Evolutionary conservation across 352 stramenopile species (phyloP), one percentile per base, ranked within the genome.

Genomic region (Blastocystis sp.): DNA sequence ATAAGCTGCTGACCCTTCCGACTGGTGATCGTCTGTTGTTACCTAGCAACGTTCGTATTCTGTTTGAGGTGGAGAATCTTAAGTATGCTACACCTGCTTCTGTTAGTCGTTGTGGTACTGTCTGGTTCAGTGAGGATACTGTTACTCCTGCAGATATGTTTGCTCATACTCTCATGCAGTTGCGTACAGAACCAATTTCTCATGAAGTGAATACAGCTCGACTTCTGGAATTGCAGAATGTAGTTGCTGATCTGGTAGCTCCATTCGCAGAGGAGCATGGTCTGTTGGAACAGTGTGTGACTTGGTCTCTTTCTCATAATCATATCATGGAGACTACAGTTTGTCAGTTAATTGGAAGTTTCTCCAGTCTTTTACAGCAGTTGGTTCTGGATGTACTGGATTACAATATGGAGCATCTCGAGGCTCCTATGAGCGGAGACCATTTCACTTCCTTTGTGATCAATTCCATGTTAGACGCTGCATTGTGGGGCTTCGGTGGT

Each of bases 61-160:
- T 99, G 91, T 97, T 99, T 90, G 98, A 99, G 92, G 98, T 98
- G 1, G 97, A 99, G 82, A 99, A 95, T 66, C 92, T 99, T 30
- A 94, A 95, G 30, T 97, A 98, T 89, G 97, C 97, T 9, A 99
- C 98, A 33, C 94, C 98, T 19, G 98, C 98, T 54, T 99, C 98
- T n/a, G 98, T 99, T 54, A 98, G 94, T 93, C 95, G 98, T 69
- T 99, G 97, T 90, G 98, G 98, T 30, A 99, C 99, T 96, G 95
- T 99, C 40, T 99, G 97, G 96, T 99, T 99, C 90, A 97, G 95
- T 40, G 92, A 96, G 40, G 96, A 98, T 62, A 98, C 95, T 15
- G 93, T 99, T 68, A 94, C 96, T 53, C 95, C 94, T 33, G 91
- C 90, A 17, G 94, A 98, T 89, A 97, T 99, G 93, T 90, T 92